These are phyloP conservation scores for Pinguiococcus pyrenoidosus DNA, from an alignment of 108 stramenopile species.

Conservation along the genomic window DNA sequence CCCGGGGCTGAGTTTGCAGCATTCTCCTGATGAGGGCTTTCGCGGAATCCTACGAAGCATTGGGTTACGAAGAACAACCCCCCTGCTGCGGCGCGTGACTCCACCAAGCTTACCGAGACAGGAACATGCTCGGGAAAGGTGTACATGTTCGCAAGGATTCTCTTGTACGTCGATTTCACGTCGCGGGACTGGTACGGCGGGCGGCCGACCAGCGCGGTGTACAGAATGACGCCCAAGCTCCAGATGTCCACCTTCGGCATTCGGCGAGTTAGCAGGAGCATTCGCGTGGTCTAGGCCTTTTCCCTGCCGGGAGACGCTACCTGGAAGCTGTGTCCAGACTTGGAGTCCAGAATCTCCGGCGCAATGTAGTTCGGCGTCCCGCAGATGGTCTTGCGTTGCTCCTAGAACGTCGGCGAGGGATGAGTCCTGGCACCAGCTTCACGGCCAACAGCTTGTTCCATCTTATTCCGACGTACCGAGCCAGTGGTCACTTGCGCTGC, in stretches of 20 bases:
- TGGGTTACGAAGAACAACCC: too few species aligned
- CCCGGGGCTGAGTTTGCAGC: constrained; percentile 48
- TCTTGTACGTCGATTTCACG: constrained; percentile 92
- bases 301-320: too few species aligned
- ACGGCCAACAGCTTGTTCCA: too few species aligned
- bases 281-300: too few species aligned
- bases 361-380: constrained; percentile 99
- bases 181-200: constrained; percentile 95
- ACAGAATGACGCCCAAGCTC: constrained; percentile 93
- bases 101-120: too few species aligned
- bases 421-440: too few species aligned
- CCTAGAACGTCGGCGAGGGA: too few species aligned
- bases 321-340: constrained; percentile 79
- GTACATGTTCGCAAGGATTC: constrained; percentile 84
- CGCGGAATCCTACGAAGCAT: too few species aligned
- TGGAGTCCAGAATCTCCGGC: constrained; percentile 88
- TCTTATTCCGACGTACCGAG: too few species aligned
- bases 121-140: constrained; percentile 58
- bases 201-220: constrained; percentile 85
- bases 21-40: constrained; percentile 66
- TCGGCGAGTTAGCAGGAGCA: too few species aligned
- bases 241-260: constrained; percentile 92
- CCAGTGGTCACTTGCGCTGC: too few species aligned
- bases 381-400: constrained; percentile 91
- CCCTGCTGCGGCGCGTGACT: too few species aligned